These are phyloP conservation scores for Rhododendron simsii DNA, from an alignment of 148 eudicot species.

Conservation along the genomic window DNA sequence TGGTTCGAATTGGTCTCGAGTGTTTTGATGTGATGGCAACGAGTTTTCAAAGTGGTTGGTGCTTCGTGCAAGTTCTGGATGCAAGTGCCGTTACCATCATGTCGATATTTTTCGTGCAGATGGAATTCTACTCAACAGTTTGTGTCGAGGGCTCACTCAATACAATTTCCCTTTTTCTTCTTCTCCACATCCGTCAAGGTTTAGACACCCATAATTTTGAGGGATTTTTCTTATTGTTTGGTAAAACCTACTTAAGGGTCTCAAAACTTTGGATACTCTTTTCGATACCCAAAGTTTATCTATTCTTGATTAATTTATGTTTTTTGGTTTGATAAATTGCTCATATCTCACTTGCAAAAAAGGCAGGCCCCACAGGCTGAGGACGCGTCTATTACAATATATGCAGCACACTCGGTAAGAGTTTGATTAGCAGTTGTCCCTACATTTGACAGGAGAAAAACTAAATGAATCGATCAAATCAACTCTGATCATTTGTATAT, in stretches of 20 bases:
- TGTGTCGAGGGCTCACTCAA: not conserved
- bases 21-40: too few species aligned
- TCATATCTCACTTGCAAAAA: not conserved
- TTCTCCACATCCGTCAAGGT: not conserved
- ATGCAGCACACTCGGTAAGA: slow-evolving; percentile 48
- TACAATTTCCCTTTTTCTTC: not conserved
- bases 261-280: not conserved
- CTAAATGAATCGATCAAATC: too few species aligned
- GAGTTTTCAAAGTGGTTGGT: too few species aligned
- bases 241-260: not conserved
- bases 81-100: too few species aligned
- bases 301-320: not conserved
- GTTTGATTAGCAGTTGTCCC: slow-evolving; percentile 12
- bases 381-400: slow-evolving; percentile 10
- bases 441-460: too few species aligned
- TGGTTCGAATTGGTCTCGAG: too few species aligned
- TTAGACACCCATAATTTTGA: not conserved
- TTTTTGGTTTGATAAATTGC: not conserved
- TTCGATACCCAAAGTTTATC: not conserved
- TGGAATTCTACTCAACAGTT: not conserved
- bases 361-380: not conserved
- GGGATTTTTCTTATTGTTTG: not conserved
- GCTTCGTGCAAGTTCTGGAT: not conserved
- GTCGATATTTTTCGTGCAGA: not conserved
- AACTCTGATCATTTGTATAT: too few species aligned